Conservation (phyloP, 1,284 basidiomycete species). For the Pisolithus thermaeus region DNA sequence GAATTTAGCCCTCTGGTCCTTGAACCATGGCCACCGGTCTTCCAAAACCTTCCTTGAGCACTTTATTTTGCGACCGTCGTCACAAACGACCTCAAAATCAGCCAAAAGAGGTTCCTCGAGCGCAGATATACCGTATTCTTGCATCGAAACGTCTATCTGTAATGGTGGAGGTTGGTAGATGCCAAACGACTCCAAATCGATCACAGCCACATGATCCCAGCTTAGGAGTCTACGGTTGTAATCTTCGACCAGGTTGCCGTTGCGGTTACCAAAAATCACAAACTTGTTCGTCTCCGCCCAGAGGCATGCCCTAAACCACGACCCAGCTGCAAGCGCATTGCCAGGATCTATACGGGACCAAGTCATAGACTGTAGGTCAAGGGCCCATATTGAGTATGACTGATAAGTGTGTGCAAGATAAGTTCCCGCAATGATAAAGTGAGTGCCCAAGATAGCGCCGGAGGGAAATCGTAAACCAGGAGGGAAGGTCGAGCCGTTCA, state of each 20-base stretch:
- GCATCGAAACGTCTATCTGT: constrained; percentile 64
- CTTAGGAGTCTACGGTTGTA: constrained; percentile 87
- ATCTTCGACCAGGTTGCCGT: constrained; percentile 84
- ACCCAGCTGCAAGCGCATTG: constrained; percentile 70
- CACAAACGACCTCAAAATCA: constrained; percentile 89
- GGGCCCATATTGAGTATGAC: constrained; percentile 87
- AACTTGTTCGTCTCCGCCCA: constrained; percentile 79
- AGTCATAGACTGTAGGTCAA: constrained; percentile 73
- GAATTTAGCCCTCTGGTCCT: constrained; percentile 59
- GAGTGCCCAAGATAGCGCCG: constrained; percentile 81
- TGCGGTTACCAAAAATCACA: constrained; percentile 83
- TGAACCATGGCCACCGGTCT: constrained; percentile 93
- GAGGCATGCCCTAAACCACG: constrained; percentile 84
- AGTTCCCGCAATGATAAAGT: constrained; percentile 85
- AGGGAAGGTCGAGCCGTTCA: constrained; percentile 73
- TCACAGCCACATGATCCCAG: constrained; percentile 86
- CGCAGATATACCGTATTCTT: constrained; percentile 72
- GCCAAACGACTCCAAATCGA: constrained; percentile 90
- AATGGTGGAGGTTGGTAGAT: constrained; percentile 82
- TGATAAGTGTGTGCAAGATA: constrained; percentile 88
- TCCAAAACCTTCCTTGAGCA: constrained; percentile 81
- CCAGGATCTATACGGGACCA: constrained; percentile 86
- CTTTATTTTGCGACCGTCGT: constrained; percentile 78
- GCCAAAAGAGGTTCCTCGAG: constrained; percentile 71
- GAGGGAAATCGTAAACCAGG: constrained; percentile 92